These are phyloP conservation scores for Vitis amurensis DNA, from an alignment of 164 flowering plant genomes.

Conservation along the genomic window DNA sequence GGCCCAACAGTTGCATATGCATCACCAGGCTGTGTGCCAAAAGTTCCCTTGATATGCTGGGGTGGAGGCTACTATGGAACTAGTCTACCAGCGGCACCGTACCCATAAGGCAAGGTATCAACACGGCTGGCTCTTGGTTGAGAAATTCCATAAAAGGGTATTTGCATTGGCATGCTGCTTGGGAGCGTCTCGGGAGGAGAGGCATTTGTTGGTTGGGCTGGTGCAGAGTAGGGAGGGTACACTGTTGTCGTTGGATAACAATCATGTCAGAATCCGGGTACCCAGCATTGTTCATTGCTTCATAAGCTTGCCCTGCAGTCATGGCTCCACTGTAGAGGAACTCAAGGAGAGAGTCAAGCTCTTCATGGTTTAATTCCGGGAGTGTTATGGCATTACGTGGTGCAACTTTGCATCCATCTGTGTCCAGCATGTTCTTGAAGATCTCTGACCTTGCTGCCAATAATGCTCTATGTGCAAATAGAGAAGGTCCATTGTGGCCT, in stretches of 20 bases:
- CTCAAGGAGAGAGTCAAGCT: too few relatives aligned
- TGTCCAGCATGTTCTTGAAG: too few relatives aligned
- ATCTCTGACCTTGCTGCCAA: too few relatives aligned
- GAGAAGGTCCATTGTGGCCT: too few relatives aligned
- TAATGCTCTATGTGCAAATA: too few relatives aligned
- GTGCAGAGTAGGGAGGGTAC: conserved; percentile 47
- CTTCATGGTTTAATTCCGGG: too few relatives aligned
- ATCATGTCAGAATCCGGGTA: too few relatives aligned
- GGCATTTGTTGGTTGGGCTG: conserved; percentile 53
- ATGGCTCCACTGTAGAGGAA: too few relatives aligned
- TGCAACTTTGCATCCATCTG: too few relatives aligned
- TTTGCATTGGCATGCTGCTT: conserved; percentile 70
- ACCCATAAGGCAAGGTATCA: conserved; percentile 63
- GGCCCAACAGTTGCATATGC: conserved; percentile 50
- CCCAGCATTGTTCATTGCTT: too few relatives aligned
- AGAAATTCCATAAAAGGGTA: conserved; percentile 49
- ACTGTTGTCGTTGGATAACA: conserved; percentile 30
- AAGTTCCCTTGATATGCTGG: conserved; percentile 51
- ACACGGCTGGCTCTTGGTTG: conserved; percentile 45
- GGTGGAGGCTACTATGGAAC: conserved; percentile 57
- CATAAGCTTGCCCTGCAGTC: too few relatives aligned
- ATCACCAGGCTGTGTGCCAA: conserved; percentile 50
- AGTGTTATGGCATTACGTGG: too few relatives aligned
- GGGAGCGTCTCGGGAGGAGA: conserved; percentile 50
- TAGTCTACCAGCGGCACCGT: conserved; percentile 47